Conservation (phyloP, 2,329 filamentous ascomycete genomes). For the Canariomyces notabilis region DNA sequence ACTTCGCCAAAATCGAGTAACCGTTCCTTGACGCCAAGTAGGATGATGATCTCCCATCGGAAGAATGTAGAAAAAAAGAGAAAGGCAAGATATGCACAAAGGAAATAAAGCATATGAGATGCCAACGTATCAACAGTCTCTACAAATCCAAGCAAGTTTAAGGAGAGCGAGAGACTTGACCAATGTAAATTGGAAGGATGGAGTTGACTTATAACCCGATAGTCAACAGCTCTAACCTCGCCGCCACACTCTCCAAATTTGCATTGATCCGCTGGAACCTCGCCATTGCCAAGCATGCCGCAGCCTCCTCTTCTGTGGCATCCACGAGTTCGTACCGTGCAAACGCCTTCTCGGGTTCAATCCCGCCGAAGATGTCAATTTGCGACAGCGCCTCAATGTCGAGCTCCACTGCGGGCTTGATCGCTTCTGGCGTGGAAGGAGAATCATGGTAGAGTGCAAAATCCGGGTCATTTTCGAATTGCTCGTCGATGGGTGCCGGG, state of each 20-base stretch:
- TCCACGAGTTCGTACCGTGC: constrained; percentile 62
- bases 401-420: constrained; percentile 31
- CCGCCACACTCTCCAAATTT: constrained; percentile 33
- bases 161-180: too few relatives aligned
- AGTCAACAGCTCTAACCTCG: constrained; percentile 35
- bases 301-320: constrained; percentile 44
- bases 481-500: constrained; percentile 40
- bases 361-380: constrained; percentile 45
- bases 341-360: constrained; percentile 60
- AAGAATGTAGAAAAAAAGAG: background rate
- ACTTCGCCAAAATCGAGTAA: too few relatives aligned
- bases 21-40: too few relatives aligned
- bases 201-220: constrained; percentile 25
- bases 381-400: constrained; percentile 39
- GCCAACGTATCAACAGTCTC: background rate
- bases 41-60: too few relatives aligned
- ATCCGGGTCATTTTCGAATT: constrained; percentile 58
- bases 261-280: constrained; percentile 47
- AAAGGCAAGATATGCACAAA: background rate
- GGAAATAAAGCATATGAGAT: background rate
- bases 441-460: constrained; percentile 56
- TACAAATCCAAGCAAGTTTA: background rate
- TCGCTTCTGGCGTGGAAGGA: constrained; percentile 31
- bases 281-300: constrained; percentile 41
- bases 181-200: background rate